These are phyloP conservation scores for Pythium catenulatum DNA, from an alignment of 352 stramenopile species.

Conservation along the genomic window DNA sequence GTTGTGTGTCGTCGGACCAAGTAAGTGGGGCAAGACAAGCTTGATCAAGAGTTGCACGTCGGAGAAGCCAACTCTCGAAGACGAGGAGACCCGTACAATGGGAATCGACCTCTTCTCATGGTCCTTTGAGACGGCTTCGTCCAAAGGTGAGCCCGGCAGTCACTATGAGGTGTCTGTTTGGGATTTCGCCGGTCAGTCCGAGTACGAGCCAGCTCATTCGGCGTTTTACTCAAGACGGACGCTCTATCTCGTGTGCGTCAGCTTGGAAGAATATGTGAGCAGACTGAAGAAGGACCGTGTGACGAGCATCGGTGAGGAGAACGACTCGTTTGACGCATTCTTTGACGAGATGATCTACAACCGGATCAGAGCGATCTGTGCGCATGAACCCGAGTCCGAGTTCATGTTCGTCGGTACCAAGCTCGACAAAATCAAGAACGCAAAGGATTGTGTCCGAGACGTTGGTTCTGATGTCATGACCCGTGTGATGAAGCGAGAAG, in stretches of 20 bases:
- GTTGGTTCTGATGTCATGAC: too few relatives aligned
- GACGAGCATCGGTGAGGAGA: neutral
- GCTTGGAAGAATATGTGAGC: slow-evolving; percentile 2
- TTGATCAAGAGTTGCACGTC: slow-evolving; percentile 63
- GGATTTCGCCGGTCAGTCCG: slow-evolving; percentile 45
- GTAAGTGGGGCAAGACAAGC: slow-evolving; percentile 61
- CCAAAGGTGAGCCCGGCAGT: too few relatives aligned
- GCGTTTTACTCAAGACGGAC: slow-evolving; percentile 40
- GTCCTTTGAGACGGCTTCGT: slow-evolving; percentile 24
- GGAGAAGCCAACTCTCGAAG: slow-evolving; percentile 27
- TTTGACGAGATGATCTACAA: slow-evolving; percentile 29
- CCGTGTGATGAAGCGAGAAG: too few relatives aligned
- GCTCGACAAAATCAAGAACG: neutral
- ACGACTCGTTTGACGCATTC: slow-evolving; percentile 18
- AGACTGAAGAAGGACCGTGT: neutral
- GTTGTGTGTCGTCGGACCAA: slow-evolving; percentile 60
- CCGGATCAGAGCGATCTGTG: slow-evolving; percentile 9
- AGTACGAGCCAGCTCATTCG: slow-evolving; percentile 38
- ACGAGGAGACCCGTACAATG: slow-evolving; percentile 50
- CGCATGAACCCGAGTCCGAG: slow-evolving; percentile 3
- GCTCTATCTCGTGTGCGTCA: slow-evolving; percentile 43
- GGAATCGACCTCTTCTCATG: slow-evolving; percentile 63
- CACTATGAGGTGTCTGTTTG: slow-evolving; percentile 21
- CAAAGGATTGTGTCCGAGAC: neutral
- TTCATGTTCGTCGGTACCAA: slow-evolving; percentile 49